Evolutionary conservation across 169 alveolate species (phyloP), one percentile per base, ranked within the genome.

Genomic region (Plasmodium cynomolgi): DNA sequence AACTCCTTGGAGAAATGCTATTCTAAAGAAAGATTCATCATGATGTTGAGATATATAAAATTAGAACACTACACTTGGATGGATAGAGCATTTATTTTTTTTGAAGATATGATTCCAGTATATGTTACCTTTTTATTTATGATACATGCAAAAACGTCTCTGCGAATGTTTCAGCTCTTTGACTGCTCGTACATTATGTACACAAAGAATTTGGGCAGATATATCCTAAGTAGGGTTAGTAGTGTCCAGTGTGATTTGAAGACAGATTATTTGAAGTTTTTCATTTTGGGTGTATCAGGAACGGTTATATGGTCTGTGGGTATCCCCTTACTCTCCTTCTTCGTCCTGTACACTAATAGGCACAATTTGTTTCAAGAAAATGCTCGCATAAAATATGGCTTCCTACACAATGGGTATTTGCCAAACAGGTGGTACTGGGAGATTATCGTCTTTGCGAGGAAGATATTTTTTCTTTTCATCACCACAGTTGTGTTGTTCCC

Each of bases 61-160:
- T 83, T 96, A 34, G 96, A 96, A 15, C 96, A 96, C 31, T 96
- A 96, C 47, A 95, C 97, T 26, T 58, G 58, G 26, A 91, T 90
- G 90, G 93, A 92, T n/a, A 71, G 96, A 7, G 71, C 93, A 84
- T 83, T 37, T 41, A 95, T 96, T 83, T 96, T 96, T 80, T 86
- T 97, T 82, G 98, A 97, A 84, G 98, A 97, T 83, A 97, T 97
- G 98, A 97, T 97, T 83, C 98, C 98, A 41, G 96, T 97, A 47
- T 97, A 96, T 90, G 98, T 96, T 58, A 97, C 98, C 0, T 97
- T 96, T 85, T 93, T 97, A 34, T 97, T 97, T 95, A 95, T 96
- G 77, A 93, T 96, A 11, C 97, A 97, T 92, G 96, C 97, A 11
- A 93, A 96, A 74, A 97, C 97, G 8, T 96, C 98, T 31, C 56